These are phyloP conservation scores for Colletotrichum sansevieriae DNA, from an alignment of 2,329 filamentous ascomycete genomes.

Conservation along the genomic window DNA sequence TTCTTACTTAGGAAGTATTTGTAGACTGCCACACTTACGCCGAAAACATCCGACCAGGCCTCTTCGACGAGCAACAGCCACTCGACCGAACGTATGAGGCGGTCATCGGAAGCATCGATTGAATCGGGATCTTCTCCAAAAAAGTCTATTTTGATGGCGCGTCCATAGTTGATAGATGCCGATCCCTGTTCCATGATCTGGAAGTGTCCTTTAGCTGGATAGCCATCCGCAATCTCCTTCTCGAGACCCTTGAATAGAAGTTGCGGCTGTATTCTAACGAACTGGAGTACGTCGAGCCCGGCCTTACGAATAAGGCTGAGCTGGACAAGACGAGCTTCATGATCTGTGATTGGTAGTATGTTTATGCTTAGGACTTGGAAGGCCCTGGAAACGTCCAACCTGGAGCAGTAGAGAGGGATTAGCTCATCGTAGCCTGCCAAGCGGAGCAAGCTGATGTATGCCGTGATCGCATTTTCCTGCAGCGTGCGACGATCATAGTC, in stretches of 20 bases:
- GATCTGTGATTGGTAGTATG: slow-evolving; percentile 78
- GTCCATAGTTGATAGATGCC: slow-evolving; percentile 69
- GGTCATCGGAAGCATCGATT: slow-evolving; percentile 73
- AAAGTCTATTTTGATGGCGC: slow-evolving; percentile 78
- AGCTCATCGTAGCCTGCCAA: slow-evolving; percentile 79
- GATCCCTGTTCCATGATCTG: slow-evolving; percentile 62
- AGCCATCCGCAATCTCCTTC: slow-evolving; percentile 45
- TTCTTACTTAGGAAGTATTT: slow-evolving; percentile 85
- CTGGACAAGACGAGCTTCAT: slow-evolving; percentile 74
- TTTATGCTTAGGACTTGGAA: slow-evolving; percentile 82
- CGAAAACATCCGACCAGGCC: slow-evolving; percentile 79
- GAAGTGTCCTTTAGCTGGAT: slow-evolving; percentile 60
- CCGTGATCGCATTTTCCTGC: slow-evolving; percentile 82
- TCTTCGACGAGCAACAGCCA: slow-evolving; percentile 85
- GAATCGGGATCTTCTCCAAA: slow-evolving; percentile 71
- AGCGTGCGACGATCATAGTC: slow-evolving; percentile 56
- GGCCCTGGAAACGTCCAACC: slow-evolving; percentile 73
- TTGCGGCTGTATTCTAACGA: slow-evolving; percentile 77
- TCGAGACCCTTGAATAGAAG: slow-evolving; percentile 65
- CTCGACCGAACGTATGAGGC: slow-evolving; percentile 82
- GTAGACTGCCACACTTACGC: slow-evolving; percentile 79
- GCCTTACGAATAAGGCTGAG: slow-evolving; percentile 82
- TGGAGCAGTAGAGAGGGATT: slow-evolving; percentile 89
- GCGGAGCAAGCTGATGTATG: slow-evolving; percentile 85
- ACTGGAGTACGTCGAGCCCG: slow-evolving; percentile 77